Conservation (phyloP, 2,329 filamentous ascomycete species). For the Microcyclosporella mali region DNA sequence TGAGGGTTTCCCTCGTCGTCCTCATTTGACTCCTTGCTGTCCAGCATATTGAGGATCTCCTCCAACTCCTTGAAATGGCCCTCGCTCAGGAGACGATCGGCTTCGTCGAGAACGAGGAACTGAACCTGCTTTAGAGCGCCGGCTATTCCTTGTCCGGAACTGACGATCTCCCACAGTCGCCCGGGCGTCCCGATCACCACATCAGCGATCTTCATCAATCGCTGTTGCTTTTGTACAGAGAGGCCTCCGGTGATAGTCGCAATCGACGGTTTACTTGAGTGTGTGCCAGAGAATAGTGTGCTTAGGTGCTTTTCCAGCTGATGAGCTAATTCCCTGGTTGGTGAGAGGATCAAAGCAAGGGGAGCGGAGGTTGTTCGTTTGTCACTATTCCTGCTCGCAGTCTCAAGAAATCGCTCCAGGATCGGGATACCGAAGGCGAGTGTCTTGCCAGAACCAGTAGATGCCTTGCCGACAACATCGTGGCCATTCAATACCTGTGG, state of each 20-base stretch:
- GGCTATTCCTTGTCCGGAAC: conserved; percentile 64
- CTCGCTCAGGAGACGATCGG: conserved; percentile 82
- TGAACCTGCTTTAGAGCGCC: conserved; percentile 64
- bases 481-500: conserved; percentile 75
- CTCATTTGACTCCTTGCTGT: conserved; percentile 49
- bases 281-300: conserved; percentile 63
- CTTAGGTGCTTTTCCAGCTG: conserved; percentile 81
- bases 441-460: conserved; percentile 95
- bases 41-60: conserved; percentile 75
- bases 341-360: conserved; percentile 75
- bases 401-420: conserved; percentile 70
- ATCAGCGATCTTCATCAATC: conserved; percentile 75
- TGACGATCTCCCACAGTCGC: conserved; percentile 88
- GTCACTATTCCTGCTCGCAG: conserved; percentile 5
- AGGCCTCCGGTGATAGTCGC: conserved; percentile 87
- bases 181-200: conserved; percentile 83
- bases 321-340: conserved; percentile 88
- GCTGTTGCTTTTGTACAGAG: conserved; percentile 90
- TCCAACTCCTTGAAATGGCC: conserved; percentile 94
- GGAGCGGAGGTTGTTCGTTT: conserved; percentile 38
- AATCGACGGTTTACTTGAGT: conserved; percentile 51
- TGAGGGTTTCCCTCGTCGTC: conserved; percentile 48
- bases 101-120: conserved; percentile 89
- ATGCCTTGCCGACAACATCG: conserved; percentile 92
- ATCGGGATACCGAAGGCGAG: conserved; percentile 92